Percentiles rank a stretch among this genome's conserved stretches.
phyloP scores from a whole-genome alignment of 345 rosid genomes.

The Populus simonii region DNA sequence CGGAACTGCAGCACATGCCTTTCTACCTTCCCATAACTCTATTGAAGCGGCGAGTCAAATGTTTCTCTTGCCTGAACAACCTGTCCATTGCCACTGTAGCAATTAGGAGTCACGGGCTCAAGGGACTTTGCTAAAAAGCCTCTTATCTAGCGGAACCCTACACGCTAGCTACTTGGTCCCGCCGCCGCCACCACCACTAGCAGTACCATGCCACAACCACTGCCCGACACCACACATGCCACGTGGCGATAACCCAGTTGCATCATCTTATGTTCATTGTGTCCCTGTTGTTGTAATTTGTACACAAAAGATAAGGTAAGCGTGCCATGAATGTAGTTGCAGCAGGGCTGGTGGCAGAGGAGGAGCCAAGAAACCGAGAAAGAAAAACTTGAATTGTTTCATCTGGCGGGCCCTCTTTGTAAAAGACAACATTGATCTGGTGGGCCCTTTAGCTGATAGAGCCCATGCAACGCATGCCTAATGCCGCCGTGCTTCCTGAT shows the following conservation, averaged over 20 bases:
- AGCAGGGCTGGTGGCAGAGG: too few relatives aligned
- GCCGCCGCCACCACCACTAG: not conserved
- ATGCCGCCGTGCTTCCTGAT: not conserved
- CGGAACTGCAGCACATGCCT: not conserved
- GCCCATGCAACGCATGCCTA: constrained; percentile 18
- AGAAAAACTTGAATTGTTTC: not conserved
- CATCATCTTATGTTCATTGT: constrained; percentile 10
- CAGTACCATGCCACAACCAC: not conserved
- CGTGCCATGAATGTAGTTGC: not conserved
- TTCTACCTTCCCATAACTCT: not conserved
- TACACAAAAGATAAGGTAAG: not conserved
- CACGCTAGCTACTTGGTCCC: constrained; percentile 1
- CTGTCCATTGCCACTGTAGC: not conserved
- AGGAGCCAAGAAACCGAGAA: too few relatives aligned
- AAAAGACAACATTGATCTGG: not conserved
- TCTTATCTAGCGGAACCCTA: not conserved
- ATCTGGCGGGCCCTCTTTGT: constrained; percentile 11
- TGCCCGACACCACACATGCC: not conserved
- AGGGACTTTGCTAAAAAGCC: constrained; percentile 2
- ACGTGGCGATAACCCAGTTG: constrained; percentile 21
- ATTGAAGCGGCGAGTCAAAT: not conserved
- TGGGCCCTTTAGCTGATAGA: constrained; percentile 17
- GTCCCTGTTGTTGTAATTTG: not conserved
- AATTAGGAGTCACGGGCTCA: constrained; percentile 1
- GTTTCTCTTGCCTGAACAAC: not conserved